phyloP scores from a whole-genome alignment of 768 basidiomycete genomes.

The Boletus sp. region DNA sequence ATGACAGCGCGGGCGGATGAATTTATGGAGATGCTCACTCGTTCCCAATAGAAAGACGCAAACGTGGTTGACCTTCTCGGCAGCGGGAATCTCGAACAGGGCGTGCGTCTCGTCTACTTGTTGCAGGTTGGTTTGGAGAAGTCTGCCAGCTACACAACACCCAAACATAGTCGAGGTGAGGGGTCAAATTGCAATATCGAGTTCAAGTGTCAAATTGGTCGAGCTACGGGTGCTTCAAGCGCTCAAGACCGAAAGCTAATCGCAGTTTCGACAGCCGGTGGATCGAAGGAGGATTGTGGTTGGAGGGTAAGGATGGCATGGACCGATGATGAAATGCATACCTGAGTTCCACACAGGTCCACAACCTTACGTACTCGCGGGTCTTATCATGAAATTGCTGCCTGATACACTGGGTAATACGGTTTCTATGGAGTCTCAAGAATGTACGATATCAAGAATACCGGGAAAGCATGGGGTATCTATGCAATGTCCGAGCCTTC shows the following conservation, averaged over 20 bases:
- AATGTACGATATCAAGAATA: constrained; percentile 9
- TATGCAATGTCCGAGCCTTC: constrained; percentile 4
- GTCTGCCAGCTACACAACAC: constrained; percentile 75
- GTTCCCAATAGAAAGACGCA: constrained; percentile 83
- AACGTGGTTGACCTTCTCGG: constrained; percentile 77
- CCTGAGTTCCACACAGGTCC: constrained; percentile 6
- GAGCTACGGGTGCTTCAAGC: not conserved
- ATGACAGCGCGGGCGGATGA: not conserved
- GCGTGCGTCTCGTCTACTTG: constrained; percentile 86
- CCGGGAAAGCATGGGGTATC: constrained; percentile 14
- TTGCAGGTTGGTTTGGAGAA: constrained; percentile 74
- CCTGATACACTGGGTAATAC: constrained; percentile 2
- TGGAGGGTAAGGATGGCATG: constrained; percentile 11
- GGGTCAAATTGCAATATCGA: not conserved
- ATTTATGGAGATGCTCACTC: constrained; percentile 39
- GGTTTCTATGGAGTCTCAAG: constrained; percentile 13
- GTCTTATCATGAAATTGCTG: not conserved
- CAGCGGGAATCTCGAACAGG: constrained; percentile 68
- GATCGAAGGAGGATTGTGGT: constrained; percentile 5
- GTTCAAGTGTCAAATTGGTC: not conserved
- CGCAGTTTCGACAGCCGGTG: not conserved
- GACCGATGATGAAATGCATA: constrained; percentile 6
- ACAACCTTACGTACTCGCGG: not conserved
- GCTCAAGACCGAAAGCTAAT: not conserved
- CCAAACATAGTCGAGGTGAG: constrained; percentile 59